Evolutionary conservation across 345 rosid genomes (phyloP).

Genomic region (Populus pruinosa): DNA sequence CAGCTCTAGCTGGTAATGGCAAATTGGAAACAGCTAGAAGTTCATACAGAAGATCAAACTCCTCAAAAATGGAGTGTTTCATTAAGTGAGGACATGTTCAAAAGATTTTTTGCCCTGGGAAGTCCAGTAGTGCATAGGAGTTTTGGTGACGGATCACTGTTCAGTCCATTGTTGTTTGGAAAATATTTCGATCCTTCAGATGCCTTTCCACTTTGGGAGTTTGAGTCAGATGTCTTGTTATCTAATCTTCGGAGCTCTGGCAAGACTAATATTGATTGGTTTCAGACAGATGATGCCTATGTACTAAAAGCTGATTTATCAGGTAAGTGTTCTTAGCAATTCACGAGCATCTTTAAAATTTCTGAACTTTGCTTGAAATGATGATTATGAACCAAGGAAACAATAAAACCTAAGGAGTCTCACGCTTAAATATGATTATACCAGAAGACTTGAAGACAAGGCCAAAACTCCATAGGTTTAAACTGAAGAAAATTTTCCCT

Average conservation of each 20-base stretch:
- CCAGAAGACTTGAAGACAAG: neutral
- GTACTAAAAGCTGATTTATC: constrained; percentile 67
- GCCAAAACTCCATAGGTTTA: neutral
- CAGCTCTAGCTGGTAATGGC: constrained; percentile 26
- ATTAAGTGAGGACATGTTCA: constrained; percentile 55
- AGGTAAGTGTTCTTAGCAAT: constrained; percentile 35
- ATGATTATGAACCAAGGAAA: neutral
- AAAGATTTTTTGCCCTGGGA: constrained; percentile 41
- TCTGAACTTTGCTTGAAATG: neutral
- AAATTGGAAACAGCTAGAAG: constrained; percentile 46
- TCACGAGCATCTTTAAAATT: neutral
- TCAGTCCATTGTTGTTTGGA: constrained; percentile 76
- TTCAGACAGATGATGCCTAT: constrained; percentile 67
- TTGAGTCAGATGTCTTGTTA: constrained; percentile 58
- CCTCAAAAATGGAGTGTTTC: constrained; percentile 70
- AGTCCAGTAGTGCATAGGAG: constrained; percentile 46
- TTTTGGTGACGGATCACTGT: constrained; percentile 78
- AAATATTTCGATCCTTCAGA: constrained; percentile 90
- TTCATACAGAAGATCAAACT: constrained; percentile 54
- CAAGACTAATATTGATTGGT: constrained; percentile 69
- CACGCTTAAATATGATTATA: neutral
- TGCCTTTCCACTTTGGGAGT: constrained; percentile 92
- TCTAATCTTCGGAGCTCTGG: constrained; percentile 52
- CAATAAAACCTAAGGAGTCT: neutral
- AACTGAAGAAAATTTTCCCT: neutral